Conservation (phyloP, 306 rosid genomes). For the Potentilla sterilis region DNA sequence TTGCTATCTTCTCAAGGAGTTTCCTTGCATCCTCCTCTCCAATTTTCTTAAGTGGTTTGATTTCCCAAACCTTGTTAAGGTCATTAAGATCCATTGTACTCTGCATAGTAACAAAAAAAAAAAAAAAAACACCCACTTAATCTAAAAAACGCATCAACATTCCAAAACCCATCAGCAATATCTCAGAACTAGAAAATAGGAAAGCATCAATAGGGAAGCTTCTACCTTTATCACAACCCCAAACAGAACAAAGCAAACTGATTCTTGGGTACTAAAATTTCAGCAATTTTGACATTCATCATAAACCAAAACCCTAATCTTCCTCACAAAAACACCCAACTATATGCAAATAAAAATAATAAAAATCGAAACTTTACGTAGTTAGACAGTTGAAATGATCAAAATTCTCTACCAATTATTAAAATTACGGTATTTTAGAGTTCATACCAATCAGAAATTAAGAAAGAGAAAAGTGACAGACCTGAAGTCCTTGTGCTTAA, state of each 20-base stretch:
- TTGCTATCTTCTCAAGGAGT: slow-evolving; percentile 46
- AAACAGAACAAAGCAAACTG: neutral
- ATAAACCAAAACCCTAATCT: neutral
- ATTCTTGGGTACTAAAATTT: neutral
- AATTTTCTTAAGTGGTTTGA: slow-evolving; percentile 46
- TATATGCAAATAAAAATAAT: neutral
- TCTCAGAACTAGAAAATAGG: neutral
- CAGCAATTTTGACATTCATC: neutral
- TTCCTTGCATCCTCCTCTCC: slow-evolving; percentile 52
- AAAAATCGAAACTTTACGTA: neutral
- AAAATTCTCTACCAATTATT: neutral
- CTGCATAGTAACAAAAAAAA: neutral
- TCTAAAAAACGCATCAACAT: too few relatives aligned
- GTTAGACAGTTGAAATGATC: neutral
- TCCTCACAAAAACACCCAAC: neutral
- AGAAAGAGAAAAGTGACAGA: neutral
- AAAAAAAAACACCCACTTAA: neutral
- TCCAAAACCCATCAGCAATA: neutral
- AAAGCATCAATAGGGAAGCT: neutral
- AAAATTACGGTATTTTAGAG: too few relatives aligned
- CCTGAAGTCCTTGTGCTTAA: slow-evolving; percentile 2
- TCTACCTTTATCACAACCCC: neutral
- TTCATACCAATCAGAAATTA: neutral
- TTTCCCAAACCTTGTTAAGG: slow-evolving; percentile 67
- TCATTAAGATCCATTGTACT: slow-evolving; percentile 48